A percentile compares a stretch with the other conserved stretches of the same genome.
phyloP scores from a whole-genome alignment of 352 stramenopile species.

The Globisporangium apiculatum region DNA sequence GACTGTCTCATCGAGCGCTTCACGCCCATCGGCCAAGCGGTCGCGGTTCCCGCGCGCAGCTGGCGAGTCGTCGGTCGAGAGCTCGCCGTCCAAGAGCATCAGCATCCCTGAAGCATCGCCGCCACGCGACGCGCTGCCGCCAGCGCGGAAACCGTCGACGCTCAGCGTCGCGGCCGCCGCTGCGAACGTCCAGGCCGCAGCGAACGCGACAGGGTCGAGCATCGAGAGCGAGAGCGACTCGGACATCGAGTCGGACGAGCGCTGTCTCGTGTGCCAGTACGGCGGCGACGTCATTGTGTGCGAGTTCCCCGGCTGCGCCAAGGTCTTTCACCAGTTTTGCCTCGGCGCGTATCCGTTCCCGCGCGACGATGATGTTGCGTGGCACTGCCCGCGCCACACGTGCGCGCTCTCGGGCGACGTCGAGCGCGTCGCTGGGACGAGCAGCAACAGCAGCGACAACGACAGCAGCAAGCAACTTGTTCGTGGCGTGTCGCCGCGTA shows the following conservation, averaged over 20 bases:
- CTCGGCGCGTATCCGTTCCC: conserved; percentile 71
- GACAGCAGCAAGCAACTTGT: conserved; percentile 12
- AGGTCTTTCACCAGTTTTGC: conserved; percentile 87
- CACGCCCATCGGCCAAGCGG: conserved; percentile 46
- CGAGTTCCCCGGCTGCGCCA: conserved; percentile 73
- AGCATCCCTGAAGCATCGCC: conserved; percentile 24
- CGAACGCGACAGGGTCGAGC: conserved; percentile 19
- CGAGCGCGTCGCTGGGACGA: conserved; percentile 26
- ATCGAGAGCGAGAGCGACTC: conserved; percentile 29
- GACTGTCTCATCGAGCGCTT: neutral
- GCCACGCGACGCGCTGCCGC: conserved; percentile 20
- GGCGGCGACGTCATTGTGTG: conserved; percentile 79
- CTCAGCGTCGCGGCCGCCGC: conserved; percentile 23
- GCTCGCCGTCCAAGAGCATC: conserved; percentile 23
- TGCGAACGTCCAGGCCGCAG: neutral
- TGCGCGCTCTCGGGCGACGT: conserved; percentile 57
- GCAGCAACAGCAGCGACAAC: conserved; percentile 13
- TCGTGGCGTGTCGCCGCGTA: conserved; percentile 44
- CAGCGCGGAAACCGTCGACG: conserved; percentile 23
- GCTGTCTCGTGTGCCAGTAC: conserved; percentile 74
- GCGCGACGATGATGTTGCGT: conserved; percentile 73
- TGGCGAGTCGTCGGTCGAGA: conserved; percentile 36
- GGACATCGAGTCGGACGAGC: conserved; percentile 62
- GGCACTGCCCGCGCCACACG: conserved; percentile 74
- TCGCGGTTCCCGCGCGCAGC: conserved; percentile 18